These are phyloP conservation scores for Cladorrhinum samala DNA, from an alignment of 495 filamentous ascomycete species.

Conservation along the genomic window DNA sequence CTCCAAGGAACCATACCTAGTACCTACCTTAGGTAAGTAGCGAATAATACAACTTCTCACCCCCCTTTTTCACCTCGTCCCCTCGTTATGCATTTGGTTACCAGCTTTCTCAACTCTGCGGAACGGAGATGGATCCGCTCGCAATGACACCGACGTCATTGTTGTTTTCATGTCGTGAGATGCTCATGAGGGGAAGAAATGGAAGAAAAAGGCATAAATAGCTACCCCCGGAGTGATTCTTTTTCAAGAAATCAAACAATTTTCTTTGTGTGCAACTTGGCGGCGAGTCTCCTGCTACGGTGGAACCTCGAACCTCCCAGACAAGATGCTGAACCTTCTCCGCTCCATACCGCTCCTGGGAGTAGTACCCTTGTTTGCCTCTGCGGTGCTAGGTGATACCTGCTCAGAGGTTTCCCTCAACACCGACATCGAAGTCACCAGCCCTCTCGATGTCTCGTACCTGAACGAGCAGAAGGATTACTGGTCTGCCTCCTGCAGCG, in stretches of 20 bases:
- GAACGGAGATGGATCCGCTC: not conserved
- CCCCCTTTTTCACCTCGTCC: not conserved
- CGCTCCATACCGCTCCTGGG: not conserved
- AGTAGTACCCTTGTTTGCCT: not conserved
- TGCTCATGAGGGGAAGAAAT: not conserved
- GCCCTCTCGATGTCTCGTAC: slow-evolving; percentile 26
- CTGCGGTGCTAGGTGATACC: slow-evolving; percentile 20
- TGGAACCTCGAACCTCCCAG: not conserved
- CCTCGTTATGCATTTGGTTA: not conserved
- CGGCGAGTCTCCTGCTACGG: too few relatives aligned
- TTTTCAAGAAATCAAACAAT: too few relatives aligned
- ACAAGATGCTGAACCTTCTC: slow-evolving; percentile 1
- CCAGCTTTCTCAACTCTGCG: not conserved
- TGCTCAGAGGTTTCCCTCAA: slow-evolving; percentile 26
- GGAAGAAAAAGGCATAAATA: not conserved
- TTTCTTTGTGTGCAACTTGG: too few relatives aligned
- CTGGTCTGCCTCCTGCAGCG: slow-evolving; percentile 40
- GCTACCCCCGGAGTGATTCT: not conserved
- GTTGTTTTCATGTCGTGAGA: not conserved
- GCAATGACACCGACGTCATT: not conserved
- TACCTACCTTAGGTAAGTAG: too few relatives aligned
- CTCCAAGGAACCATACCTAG: too few relatives aligned
- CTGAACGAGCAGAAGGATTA: slow-evolving; percentile 38
- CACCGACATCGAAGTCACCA: slow-evolving; percentile 29
- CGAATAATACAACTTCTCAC: not conserved